Percentiles rank a stretch among this genome's conserved stretches.
Evolutionary conservation across 768 basidiomycete genomes (phyloP).

Genomic region (Myochromella boudieri): DNA sequence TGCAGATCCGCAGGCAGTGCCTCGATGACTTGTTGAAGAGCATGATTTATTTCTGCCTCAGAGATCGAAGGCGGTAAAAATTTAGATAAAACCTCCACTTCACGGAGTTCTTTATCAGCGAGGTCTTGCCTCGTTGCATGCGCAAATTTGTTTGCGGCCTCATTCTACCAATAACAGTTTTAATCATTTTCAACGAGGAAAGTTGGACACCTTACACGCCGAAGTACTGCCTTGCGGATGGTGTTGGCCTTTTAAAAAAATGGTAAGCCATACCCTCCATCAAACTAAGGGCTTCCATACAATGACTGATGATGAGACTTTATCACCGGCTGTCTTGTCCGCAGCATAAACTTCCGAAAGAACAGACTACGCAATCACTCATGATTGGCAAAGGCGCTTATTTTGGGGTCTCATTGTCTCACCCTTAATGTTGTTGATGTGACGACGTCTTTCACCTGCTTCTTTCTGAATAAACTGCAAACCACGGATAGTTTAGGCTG

Average conservation of each 20-base stretch:
- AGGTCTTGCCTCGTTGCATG: slow-evolving; percentile 64
- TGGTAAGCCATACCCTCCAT: neutral
- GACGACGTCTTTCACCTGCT: slow-evolving; percentile 54
- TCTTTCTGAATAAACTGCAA: slow-evolving; percentile 4
- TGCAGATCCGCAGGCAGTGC: slow-evolving; percentile 23
- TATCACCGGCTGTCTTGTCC: slow-evolving; percentile 52
- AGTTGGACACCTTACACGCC: slow-evolving; percentile 49
- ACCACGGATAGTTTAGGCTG: slow-evolving; percentile 2
- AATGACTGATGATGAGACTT: slow-evolving; percentile 48
- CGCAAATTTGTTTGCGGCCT: slow-evolving; percentile 56
- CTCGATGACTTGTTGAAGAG: slow-evolving; percentile 43
- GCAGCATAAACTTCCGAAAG: slow-evolving; percentile 68
- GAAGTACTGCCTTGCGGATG: slow-evolving; percentile 55
- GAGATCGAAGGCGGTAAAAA: slow-evolving; percentile 63
- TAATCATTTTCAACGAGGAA: slow-evolving; percentile 1
- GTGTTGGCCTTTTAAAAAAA: slow-evolving; percentile 33
- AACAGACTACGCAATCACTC: slow-evolving; percentile 46
- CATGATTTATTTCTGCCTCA: slow-evolving; percentile 51
- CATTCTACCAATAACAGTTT: slow-evolving; percentile 38
- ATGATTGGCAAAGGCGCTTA: neutral
- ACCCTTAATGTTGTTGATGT: slow-evolving; percentile 61
- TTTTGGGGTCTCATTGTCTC: slow-evolving; percentile 19
- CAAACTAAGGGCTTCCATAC: slow-evolving; percentile 22
- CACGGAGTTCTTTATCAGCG: slow-evolving; percentile 57
- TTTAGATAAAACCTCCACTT: slow-evolving; percentile 52